Conservation (phyloP, 257 asterid genomes). For the Avicennia marina region DNA sequence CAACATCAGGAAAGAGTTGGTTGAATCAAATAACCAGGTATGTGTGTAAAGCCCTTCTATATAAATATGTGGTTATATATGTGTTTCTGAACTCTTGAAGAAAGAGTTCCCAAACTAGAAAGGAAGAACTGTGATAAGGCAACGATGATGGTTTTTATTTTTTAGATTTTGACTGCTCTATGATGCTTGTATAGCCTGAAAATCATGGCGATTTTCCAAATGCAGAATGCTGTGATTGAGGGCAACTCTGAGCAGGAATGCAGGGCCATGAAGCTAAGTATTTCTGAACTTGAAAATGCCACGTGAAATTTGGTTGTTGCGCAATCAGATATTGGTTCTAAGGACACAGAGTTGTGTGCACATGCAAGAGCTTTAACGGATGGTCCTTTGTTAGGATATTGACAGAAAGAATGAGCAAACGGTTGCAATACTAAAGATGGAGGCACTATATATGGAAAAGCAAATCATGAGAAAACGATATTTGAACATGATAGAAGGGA, state of each 20-base stretch:
- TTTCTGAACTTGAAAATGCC: constrained; percentile 73
- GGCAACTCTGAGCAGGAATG: constrained; percentile 64
- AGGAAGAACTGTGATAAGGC: constrained; percentile 66
- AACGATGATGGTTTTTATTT: background rate
- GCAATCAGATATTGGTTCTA: constrained; percentile 49
- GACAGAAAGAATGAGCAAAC: constrained; percentile 97
- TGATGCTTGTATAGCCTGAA: constrained; percentile 10
- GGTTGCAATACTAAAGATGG: constrained; percentile 88
- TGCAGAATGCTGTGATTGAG: constrained; percentile 51
- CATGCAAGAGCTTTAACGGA: constrained; percentile 45
- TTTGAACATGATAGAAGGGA: constrained; percentile 95
- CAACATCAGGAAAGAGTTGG: constrained; percentile 56
- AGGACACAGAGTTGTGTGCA: constrained; percentile 54
- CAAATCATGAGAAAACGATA: constrained; percentile 83
- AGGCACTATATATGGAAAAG: constrained; percentile 88
- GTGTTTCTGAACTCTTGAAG: constrained; percentile 39
- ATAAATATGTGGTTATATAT: background rate
- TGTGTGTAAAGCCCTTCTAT: background rate
- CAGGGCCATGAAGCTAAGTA: constrained; percentile 46
- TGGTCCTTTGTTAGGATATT: constrained; percentile 52
- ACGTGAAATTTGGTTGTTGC: constrained; percentile 43
- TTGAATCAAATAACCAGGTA: constrained; percentile 82
- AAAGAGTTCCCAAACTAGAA: constrained; percentile 58
- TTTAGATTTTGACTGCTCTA: constrained; percentile 10
- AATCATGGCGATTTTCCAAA: constrained; percentile 16